A percentile compares a stretch with the other conserved stretches of the same genome.
Conservation (phyloP, 2,329 filamentous ascomycete species). For the Escovopsis sp. region DNA sequence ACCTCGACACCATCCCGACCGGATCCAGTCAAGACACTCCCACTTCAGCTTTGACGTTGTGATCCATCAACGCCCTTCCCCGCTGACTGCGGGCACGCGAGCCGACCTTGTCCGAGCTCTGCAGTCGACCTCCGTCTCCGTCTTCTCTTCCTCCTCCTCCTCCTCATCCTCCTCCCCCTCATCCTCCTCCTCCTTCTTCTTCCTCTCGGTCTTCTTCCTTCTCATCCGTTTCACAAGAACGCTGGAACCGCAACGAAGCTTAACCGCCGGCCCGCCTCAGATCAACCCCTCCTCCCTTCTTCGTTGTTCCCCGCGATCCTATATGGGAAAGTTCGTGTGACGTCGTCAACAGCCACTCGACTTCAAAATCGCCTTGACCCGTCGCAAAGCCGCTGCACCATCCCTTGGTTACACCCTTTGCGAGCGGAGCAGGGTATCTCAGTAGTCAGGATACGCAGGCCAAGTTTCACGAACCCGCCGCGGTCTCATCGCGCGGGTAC, state of each 20-base stretch:
- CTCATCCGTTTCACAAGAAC: neutral
- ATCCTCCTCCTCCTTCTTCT: too few relatives aligned
- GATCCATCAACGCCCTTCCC: neutral
- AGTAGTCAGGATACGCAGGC: neutral
- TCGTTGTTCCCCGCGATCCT: too few relatives aligned
- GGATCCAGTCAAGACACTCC: neutral
- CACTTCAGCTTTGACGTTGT: neutral
- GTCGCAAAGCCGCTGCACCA: neutral
- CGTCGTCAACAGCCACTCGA: too few relatives aligned
- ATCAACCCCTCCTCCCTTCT: too few relatives aligned
- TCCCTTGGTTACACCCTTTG: neutral
- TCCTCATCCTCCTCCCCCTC: too few relatives aligned
- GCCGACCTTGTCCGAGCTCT: neutral
- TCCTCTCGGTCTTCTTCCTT: neutral
- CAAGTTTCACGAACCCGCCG: conserved; percentile 2
- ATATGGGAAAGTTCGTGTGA: too few relatives aligned
- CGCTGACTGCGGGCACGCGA: neutral
- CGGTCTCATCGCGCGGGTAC: neutral
- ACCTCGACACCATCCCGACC: neutral
- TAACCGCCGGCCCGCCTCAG: neutral
- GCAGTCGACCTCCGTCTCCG: neutral
- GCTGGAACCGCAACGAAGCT: neutral
- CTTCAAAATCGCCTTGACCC: neutral
- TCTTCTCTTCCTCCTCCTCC: too few relatives aligned
- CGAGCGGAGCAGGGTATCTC: neutral